Percentiles rank a stretch among this genome's conserved stretches.
Conservation (phyloP, 306 rosid genomes). For the Delonix regia region DNA sequence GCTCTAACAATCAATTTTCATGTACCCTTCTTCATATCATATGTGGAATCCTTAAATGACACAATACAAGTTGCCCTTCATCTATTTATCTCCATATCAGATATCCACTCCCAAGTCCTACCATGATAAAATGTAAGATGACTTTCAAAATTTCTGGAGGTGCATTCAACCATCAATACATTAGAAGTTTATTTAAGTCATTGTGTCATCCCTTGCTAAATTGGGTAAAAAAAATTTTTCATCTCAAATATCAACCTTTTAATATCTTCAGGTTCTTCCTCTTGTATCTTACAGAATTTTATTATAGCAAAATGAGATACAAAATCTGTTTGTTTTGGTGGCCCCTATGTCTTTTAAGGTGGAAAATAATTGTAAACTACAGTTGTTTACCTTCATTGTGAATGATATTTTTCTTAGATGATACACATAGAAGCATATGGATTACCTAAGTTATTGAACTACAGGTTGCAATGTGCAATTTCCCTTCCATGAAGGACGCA, state of each 20-base stretch:
- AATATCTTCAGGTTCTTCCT: constrained; percentile 1
- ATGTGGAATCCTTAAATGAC: constrained; percentile 1
- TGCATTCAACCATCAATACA: constrained; percentile 21
- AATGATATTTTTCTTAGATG: constrained; percentile 18
- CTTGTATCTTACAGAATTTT: neutral
- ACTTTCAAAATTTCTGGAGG: constrained; percentile 11
- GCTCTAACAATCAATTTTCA: neutral
- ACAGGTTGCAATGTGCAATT: constrained; percentile 98
- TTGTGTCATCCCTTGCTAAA: constrained; percentile 1
- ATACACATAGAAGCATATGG: constrained; percentile 13
- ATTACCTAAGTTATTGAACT: constrained; percentile 34
- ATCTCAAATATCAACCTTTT: neutral
- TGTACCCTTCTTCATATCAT: constrained; percentile 3
- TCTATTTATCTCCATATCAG: neutral
- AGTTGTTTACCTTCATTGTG: constrained; percentile 5
- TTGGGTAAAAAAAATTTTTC: constrained; percentile 15
- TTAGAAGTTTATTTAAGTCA: constrained; percentile 1
- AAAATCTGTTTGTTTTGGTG: constrained; percentile 19
- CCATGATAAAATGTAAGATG: neutral
- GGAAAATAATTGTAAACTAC: constrained; percentile 12
- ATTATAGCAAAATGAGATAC: neutral
- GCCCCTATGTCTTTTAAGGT: neutral
- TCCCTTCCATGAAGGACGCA: constrained; percentile 89
- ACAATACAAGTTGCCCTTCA: neutral
- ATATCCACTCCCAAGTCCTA: neutral